Percentiles rank a stretch among this genome's conserved stretches.
These are phyloP conservation scores for Diophrys appendiculata DNA, from an alignment of 73 alveolate genomes.

Conservation along the genomic window DNA sequence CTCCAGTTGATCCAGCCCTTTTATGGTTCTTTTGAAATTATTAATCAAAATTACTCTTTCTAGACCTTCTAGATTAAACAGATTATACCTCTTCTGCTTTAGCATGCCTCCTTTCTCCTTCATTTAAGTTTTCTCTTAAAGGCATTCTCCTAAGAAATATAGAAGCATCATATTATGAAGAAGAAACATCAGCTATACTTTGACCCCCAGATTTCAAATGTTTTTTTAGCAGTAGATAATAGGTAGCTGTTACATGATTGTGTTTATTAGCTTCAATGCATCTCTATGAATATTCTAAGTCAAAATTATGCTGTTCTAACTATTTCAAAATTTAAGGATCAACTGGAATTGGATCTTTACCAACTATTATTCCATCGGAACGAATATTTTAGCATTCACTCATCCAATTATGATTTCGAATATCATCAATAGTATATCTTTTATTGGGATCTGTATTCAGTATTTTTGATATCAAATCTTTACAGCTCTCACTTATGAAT, in stretches of 20 bases:
- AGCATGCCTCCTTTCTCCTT: too few species aligned
- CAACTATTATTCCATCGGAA: constrained; percentile 9
- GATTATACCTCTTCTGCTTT: too few species aligned
- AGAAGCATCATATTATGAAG: too few species aligned
- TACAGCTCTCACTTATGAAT: constrained; percentile 61
- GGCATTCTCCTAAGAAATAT: too few species aligned
- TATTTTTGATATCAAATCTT: constrained; percentile 82
- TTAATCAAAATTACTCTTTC: too few species aligned
- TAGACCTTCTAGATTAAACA: too few species aligned
- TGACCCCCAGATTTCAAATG: not conserved
- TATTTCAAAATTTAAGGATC: constrained; percentile 1
- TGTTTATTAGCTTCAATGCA: constrained; percentile 93
- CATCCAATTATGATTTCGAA: constrained; percentile 88
- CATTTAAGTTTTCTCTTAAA: too few species aligned
- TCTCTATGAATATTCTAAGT: constrained; percentile 79
- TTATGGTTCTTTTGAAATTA: not conserved
- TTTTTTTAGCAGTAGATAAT: constrained; percentile 64
- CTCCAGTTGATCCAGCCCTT: constrained; percentile 30
- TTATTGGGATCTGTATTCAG: constrained; percentile 84
- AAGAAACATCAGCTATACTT: too few species aligned
- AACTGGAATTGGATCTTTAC: constrained; percentile 12
- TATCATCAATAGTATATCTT: constrained; percentile 82
- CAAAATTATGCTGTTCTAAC: constrained; percentile 61
- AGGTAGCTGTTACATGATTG: constrained; percentile 93
- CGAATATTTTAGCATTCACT: constrained; percentile 51